A percentile compares a stretch with the other conserved stretches of the same genome.
phyloP scores from a whole-genome alignment of 805 yeast species.

The Hanseniaspora valbyensis region DNA sequence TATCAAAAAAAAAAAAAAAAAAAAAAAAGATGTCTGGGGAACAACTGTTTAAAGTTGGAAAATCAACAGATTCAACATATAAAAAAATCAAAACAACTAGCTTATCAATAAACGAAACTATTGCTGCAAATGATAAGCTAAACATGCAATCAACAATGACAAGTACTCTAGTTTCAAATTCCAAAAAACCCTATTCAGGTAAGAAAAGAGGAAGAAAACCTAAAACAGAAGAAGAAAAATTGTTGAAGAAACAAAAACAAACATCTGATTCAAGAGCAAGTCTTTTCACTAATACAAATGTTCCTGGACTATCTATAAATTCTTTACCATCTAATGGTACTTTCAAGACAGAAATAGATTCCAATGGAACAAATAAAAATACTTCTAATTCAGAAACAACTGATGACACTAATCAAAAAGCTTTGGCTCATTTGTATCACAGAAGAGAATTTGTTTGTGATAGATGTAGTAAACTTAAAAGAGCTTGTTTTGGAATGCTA shows the following conservation, averaged over 20 bases:
- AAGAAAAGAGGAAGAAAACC: constrained; percentile 15
- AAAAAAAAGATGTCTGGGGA: too few relatives aligned
- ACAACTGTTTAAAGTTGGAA: too few relatives aligned
- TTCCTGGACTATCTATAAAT: not conserved
- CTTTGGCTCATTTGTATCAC: constrained; percentile 14
- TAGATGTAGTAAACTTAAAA: constrained; percentile 18
- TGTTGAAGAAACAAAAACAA: not conserved
- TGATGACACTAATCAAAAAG: not conserved
- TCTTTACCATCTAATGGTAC: not conserved
- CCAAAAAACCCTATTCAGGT: not conserved
- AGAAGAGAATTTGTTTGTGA: constrained; percentile 18
- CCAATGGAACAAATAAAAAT: not conserved
- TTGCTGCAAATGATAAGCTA: not conserved
- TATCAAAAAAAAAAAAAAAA: too few relatives aligned
- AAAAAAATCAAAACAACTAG: not conserved
- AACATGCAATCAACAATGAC: not conserved
- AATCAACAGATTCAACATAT: too few relatives aligned
- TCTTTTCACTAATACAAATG: not conserved
- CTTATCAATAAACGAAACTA: not conserved
- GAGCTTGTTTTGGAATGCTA: constrained; percentile 18
- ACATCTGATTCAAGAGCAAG: not conserved
- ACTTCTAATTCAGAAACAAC: not conserved
- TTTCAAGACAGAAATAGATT: constrained; percentile 1
- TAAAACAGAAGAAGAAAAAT: constrained; percentile 1
- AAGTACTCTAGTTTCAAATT: not conserved